Percentiles rank a stretch among this genome's conserved stretches.
These are phyloP conservation scores for Pseudozyma pruni DNA, from an alignment of 1,284 basidiomycete species.

Conservation along the genomic window DNA sequence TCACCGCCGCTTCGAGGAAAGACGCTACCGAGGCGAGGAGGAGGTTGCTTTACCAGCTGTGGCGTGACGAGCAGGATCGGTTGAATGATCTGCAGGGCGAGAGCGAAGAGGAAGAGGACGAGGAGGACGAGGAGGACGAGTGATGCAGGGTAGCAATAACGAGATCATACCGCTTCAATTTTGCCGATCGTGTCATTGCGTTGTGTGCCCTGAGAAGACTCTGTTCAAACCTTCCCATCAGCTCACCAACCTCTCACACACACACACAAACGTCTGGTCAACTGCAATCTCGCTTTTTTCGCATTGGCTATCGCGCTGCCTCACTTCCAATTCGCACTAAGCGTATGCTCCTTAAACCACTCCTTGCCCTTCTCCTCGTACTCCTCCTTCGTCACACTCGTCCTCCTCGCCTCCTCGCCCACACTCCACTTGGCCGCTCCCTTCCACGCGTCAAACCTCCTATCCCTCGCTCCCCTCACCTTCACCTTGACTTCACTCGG, in stretches of 20 bases:
- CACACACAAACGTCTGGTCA: no score
- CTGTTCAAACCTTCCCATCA: no score
- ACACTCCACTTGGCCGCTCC: conserved; percentile 89
- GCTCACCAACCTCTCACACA: no score
- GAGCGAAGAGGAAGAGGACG: background rate
- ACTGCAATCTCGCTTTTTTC: no score
- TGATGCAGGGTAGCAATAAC: background rate
- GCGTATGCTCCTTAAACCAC: conserved; percentile 71
- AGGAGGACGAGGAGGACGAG: conserved; percentile 1
- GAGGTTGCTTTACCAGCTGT: conserved; percentile 82
- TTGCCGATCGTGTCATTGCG: no score
- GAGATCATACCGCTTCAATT: background rate
- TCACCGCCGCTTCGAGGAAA: conserved; percentile 79
- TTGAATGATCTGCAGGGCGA: conserved; percentile 18
- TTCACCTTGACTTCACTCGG: conserved; percentile 46
- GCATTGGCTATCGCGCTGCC: no score
- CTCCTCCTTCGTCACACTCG: conserved; percentile 78
- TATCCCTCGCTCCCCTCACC: conserved; percentile 73
- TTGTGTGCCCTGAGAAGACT: no score
- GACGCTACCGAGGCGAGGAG: conserved; percentile 81
- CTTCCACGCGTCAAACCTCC: conserved; percentile 83
- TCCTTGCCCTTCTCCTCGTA: conserved; percentile 94
- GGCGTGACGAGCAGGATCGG: conserved; percentile 72
- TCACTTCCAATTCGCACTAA: conserved; percentile 42
- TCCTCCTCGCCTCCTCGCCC: conserved; percentile 61